Percentiles rank a stretch among this genome's conserved stretches.
phyloP scores from a whole-genome alignment of 2,329 filamentous ascomycete genomes.

The Grosmannia clavigera region DNA sequence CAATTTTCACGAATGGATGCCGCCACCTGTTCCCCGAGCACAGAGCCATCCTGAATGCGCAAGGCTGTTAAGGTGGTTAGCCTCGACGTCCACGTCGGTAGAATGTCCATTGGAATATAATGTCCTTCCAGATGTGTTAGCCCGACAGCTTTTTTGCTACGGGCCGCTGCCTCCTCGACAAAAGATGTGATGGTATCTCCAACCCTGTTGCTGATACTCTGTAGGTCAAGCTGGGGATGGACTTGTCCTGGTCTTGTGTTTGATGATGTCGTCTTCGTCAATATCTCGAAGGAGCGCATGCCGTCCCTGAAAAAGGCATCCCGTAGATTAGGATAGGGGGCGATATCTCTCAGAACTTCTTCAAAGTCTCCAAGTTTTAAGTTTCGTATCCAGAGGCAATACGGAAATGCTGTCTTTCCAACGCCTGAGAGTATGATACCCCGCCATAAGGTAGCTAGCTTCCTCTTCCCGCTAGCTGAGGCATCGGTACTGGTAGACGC shows the following conservation, averaged over 20 bases:
- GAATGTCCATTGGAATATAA: slow-evolving; percentile 31
- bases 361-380: slow-evolving; percentile 51
- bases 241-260: slow-evolving; percentile 11
- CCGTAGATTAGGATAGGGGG: slow-evolving; percentile 16
- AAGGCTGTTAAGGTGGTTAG: slow-evolving; percentile 46
- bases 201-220: slow-evolving; percentile 32
- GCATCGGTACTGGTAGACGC: slow-evolving; percentile 29
- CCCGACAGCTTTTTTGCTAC: slow-evolving; percentile 31
- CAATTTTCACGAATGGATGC: slow-evolving; percentile 44
- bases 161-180: slow-evolving; percentile 24
- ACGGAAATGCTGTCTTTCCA: slow-evolving; percentile 51
- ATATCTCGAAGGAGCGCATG: slow-evolving; percentile 24
- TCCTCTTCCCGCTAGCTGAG: slow-evolving; percentile 25
- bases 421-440: slow-evolving; percentile 55
- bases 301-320: slow-evolving; percentile 27
- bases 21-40: slow-evolving; percentile 41
- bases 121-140: slow-evolving; percentile 47
- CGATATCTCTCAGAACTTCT: slow-evolving; percentile 43
- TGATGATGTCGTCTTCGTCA: slow-evolving; percentile 8
- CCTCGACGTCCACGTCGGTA: slow-evolving; percentile 46
- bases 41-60: slow-evolving; percentile 47
- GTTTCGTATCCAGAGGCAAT: slow-evolving; percentile 53
- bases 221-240: slow-evolving; percentile 20
- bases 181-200: slow-evolving; percentile 43
- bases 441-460: slow-evolving; percentile 55